These are phyloP conservation scores for Penicillium tannophilum DNA, from an alignment of 495 filamentous ascomycete genomes.

Conservation along the genomic window DNA sequence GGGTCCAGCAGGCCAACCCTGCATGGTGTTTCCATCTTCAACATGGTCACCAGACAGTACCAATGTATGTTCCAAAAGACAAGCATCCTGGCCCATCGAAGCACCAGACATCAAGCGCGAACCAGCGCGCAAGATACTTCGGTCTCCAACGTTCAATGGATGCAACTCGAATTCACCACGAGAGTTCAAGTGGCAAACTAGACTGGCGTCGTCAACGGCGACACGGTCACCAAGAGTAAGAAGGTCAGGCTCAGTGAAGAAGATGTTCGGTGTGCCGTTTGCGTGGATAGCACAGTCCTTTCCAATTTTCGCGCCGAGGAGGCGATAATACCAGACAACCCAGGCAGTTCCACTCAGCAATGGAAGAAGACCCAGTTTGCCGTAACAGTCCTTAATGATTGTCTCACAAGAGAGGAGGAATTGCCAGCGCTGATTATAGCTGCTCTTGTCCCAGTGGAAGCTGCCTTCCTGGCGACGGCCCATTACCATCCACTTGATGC, in stretches of 20 bases:
- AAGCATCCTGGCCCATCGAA: conserved; percentile 44
- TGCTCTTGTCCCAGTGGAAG: conserved; percentile 49
- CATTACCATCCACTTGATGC: conserved; percentile 43
- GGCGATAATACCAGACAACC: conserved; percentile 42
- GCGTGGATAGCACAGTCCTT: conserved; percentile 49
- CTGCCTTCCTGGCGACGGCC: conserved; percentile 43
- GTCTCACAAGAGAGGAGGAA: conserved; percentile 44
- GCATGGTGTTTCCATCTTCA: conserved; percentile 39
- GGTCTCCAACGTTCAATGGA: conserved; percentile 38
- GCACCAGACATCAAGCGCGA: conserved; percentile 45
- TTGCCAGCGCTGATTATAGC: conserved; percentile 50
- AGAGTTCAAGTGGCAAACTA: conserved; percentile 49
- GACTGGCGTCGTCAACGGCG: conserved; percentile 47
- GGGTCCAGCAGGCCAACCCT: conserved; percentile 52
- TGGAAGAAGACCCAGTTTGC: conserved; percentile 41
- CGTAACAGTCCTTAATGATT: conserved; percentile 44
- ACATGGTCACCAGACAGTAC: conserved; percentile 50
- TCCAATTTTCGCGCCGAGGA: conserved; percentile 45
- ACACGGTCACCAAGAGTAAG: conserved; percentile 47
- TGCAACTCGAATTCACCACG: conserved; percentile 51
- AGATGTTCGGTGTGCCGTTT: conserved; percentile 41
- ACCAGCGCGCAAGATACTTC: conserved; percentile 45
- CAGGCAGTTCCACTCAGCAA: conserved; percentile 46
- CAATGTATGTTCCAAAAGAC: conserved; percentile 49
- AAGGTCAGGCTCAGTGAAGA: conserved; percentile 54